Conservation (phyloP, 352 stramenopile species). For the Elongisporangium undulatum region DNA sequence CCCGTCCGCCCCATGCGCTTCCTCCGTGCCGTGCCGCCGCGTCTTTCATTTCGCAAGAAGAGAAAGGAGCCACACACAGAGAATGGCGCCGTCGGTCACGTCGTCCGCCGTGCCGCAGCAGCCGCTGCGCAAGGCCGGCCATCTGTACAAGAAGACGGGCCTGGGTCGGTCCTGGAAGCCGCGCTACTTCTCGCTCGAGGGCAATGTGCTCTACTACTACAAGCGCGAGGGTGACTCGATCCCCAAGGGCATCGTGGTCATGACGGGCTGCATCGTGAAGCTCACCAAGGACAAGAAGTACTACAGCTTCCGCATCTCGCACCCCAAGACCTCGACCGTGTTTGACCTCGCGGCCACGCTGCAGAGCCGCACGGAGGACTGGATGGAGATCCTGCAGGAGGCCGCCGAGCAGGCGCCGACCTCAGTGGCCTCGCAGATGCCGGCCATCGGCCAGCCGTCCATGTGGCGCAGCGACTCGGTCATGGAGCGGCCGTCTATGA, state of each 20-base stretch:
- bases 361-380: conserved; percentile 46
- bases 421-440: conserved; percentile 9
- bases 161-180: conserved; percentile 54
- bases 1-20: background rate
- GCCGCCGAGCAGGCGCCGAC: conserved; percentile 24
- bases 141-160: conserved; percentile 67
- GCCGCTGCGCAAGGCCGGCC: conserved; percentile 41
- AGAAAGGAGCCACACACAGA: too few species aligned
- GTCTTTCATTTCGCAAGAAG: background rate
- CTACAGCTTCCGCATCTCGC: conserved; percentile 74
- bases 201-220: conserved; percentile 69
- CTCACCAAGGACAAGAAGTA: conserved; percentile 60
- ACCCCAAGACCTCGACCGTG: conserved; percentile 60
- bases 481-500: conserved; percentile 8
- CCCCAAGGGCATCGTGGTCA: conserved; percentile 57
- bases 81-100: background rate
- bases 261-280: conserved; percentile 50
- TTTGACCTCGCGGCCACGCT: conserved; percentile 64
- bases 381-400: conserved; percentile 45
- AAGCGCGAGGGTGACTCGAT: conserved; percentile 60
- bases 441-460: background rate
- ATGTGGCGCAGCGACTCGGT: conserved; percentile 11
- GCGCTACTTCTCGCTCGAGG: conserved; percentile 62
- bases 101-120: conserved; percentile 1
- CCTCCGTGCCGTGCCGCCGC: background rate